phyloP scores from a whole-genome alignment of 352 stramenopile species.

The Pythium sp. region DNA sequence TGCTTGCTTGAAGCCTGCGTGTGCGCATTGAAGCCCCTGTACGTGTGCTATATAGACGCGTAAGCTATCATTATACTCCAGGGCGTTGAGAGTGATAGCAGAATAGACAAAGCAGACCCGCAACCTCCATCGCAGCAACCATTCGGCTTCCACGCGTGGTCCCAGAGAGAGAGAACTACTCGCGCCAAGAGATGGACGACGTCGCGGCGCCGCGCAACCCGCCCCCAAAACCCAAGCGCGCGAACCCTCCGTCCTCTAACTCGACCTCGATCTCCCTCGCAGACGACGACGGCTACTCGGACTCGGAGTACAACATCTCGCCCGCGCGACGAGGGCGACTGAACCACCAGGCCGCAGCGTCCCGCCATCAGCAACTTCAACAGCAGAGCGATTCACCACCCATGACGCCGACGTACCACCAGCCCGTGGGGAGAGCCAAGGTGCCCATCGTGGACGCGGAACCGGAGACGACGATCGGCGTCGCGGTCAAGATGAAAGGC shows the following conservation, averaged over 20 bases:
- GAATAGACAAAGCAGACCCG: not conserved
- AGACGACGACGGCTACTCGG: constrained; percentile 62
- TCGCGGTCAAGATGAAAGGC: constrained; percentile 86
- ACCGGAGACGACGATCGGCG: constrained; percentile 79
- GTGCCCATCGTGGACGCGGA: constrained; percentile 75
- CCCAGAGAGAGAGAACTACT: constrained; percentile 12
- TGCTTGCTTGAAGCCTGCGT: not conserved
- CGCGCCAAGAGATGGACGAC: constrained; percentile 52
- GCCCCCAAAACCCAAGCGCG: constrained; percentile 71
- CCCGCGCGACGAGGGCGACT: constrained; percentile 56
- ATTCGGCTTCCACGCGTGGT: constrained; percentile 24
- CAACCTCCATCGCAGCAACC: constrained; percentile 5
- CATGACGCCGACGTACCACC: constrained; percentile 58
- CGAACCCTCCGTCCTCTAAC: constrained; percentile 34
- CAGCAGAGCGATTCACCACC: constrained; percentile 56
- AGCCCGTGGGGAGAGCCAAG: constrained; percentile 33
- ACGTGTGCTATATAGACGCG: not conserved
- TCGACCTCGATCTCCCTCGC: constrained; percentile 15
- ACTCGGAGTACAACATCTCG: constrained; percentile 59
- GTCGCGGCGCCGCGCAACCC: constrained; percentile 44
- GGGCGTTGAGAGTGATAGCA: not conserved
- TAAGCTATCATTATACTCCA: not conserved
- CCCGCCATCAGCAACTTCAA: constrained; percentile 18
- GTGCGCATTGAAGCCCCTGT: not conserved
- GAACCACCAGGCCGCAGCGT: constrained; percentile 27